A percentile compares a stretch with the other conserved stretches of the same genome.
Evolutionary conservation across 1,284 basidiomycete genomes (phyloP).

Genomic region (Fomitopsis palustris): DNA sequence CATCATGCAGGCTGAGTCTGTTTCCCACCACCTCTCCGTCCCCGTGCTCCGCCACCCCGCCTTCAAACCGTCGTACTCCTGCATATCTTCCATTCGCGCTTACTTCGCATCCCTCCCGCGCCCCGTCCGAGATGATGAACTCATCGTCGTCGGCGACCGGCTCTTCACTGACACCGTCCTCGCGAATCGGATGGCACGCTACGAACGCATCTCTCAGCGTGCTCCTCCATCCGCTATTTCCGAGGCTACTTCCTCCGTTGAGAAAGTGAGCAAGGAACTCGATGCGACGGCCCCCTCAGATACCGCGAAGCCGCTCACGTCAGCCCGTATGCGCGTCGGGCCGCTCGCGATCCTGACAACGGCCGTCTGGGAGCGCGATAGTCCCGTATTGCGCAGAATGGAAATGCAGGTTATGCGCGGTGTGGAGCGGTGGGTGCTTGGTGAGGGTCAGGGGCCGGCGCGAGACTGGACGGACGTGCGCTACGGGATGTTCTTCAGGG

Average conservation of each 20-base stretch:
- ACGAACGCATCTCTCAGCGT: slow-evolving; percentile 7
- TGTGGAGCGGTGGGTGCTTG: slow-evolving; percentile 36
- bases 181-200: slow-evolving; percentile 64
- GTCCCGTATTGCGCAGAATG: slow-evolving; percentile 52
- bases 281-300: slow-evolving; percentile 5
- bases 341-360: slow-evolving; percentile 69
- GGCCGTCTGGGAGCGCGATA: slow-evolving; percentile 63
- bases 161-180: slow-evolving; percentile 90
- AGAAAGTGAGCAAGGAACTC: slow-evolving; percentile 10
- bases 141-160: slow-evolving; percentile 87
- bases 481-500: slow-evolving; percentile 3
- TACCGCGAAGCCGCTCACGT: neutral
- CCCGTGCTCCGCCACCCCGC: slow-evolving; percentile 80
- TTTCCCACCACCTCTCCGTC: slow-evolving; percentile 71
- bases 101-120: slow-evolving; percentile 57
- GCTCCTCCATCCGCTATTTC: neutral
- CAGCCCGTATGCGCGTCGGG: slow-evolving; percentile 23
- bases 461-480: neutral
- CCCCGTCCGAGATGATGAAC: slow-evolving; percentile 53
- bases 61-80: slow-evolving; percentile 78
- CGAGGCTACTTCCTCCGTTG: neutral
- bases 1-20: slow-evolving; percentile 74
- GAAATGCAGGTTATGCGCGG: slow-evolving; percentile 48
- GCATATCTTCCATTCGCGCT: slow-evolving; percentile 60
- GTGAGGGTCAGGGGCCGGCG: neutral